These are phyloP conservation scores for Cercospora sp. DNA, from an alignment of 2,329 filamentous ascomycete species.

Conservation along the genomic window DNA sequence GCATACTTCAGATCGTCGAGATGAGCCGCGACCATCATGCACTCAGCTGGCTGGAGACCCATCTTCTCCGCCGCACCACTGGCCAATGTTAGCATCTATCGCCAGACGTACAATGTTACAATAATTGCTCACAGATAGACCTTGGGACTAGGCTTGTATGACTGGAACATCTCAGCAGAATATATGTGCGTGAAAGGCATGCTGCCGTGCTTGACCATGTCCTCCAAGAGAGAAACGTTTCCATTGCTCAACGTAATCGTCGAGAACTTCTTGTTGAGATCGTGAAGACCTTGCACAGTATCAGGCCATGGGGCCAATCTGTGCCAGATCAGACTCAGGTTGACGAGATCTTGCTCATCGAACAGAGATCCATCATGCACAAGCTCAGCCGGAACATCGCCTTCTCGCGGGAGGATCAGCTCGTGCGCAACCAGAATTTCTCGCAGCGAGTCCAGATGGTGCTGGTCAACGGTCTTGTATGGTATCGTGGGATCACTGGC, in stretches of 20 bases:
- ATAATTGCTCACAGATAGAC: constrained; percentile 65
- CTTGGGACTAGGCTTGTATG: constrained; percentile 70
- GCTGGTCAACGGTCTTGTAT: constrained; percentile 72
- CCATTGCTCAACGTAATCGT: constrained; percentile 75
- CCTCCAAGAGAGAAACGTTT: constrained; percentile 64
- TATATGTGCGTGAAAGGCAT: constrained; percentile 64
- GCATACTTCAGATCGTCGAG: constrained; percentile 68
- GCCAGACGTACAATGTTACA: too few species aligned
- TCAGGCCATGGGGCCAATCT: constrained; percentile 69
- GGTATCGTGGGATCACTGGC: constrained; percentile 43
- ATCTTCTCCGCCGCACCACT: constrained; percentile 62
- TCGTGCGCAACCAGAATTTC: constrained; percentile 57
- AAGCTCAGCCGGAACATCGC: constrained; percentile 6
- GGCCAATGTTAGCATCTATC: too few species aligned
- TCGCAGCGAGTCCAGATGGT: constrained; percentile 65
- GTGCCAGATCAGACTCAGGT: constrained; percentile 67
- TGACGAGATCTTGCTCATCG: constrained; percentile 42
- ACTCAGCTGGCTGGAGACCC: constrained; percentile 58
- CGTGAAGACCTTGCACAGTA: constrained; percentile 56
- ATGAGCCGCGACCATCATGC: constrained; percentile 78
- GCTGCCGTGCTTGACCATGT: constrained; percentile 60
- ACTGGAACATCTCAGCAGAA: constrained; percentile 68
- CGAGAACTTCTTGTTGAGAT: constrained; percentile 50
- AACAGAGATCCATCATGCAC: constrained; percentile 53
- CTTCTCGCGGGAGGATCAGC: constrained; percentile 18